Evolutionary conservation across 257 asterid genomes (phyloP).

Genomic region (Nicotiana obtusifolia): DNA sequence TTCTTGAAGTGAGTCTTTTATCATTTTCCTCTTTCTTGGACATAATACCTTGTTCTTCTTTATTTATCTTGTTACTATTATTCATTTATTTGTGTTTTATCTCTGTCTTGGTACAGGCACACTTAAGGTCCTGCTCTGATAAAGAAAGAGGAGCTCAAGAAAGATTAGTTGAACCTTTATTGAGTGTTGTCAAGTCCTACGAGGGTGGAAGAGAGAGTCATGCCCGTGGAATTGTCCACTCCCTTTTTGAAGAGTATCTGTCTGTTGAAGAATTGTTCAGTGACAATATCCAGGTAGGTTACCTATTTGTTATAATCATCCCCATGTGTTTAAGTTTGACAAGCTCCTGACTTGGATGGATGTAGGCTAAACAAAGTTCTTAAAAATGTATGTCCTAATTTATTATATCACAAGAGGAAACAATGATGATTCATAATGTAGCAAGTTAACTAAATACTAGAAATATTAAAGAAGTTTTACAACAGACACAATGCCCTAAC

Average conservation of each 20-base stretch:
- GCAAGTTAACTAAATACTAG: not conserved
- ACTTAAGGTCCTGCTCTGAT: slow-evolving; percentile 53
- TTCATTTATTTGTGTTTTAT: not conserved
- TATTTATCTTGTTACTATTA: not conserved
- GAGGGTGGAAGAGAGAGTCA: slow-evolving; percentile 99
- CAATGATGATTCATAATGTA: too few species aligned
- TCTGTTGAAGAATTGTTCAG: slow-evolving; percentile 89
- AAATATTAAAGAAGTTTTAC: not conserved
- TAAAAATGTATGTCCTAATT: too few species aligned
- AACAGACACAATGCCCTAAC: too few species aligned
- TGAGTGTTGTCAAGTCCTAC: slow-evolving; percentile 87
- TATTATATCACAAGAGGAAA: too few species aligned
- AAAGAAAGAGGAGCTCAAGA: slow-evolving; percentile 94
- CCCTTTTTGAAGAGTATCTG: slow-evolving; percentile 82
- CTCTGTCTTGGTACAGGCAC: slow-evolving; percentile 44
- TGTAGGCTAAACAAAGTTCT: too few species aligned
- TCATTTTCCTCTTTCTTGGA: not conserved
- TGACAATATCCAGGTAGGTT: slow-evolving; percentile 80
- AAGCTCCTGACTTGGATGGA: not conserved
- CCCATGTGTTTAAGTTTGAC: not conserved
- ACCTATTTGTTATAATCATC: not conserved
- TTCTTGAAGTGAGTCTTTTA: slow-evolving; percentile 68
- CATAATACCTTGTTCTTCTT: not conserved
- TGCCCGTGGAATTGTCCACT: slow-evolving; percentile 87
- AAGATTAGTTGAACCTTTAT: slow-evolving; percentile 81